Conservation (phyloP, 371 early-diverging fungal species). For the Mucor saturninus region DNA sequence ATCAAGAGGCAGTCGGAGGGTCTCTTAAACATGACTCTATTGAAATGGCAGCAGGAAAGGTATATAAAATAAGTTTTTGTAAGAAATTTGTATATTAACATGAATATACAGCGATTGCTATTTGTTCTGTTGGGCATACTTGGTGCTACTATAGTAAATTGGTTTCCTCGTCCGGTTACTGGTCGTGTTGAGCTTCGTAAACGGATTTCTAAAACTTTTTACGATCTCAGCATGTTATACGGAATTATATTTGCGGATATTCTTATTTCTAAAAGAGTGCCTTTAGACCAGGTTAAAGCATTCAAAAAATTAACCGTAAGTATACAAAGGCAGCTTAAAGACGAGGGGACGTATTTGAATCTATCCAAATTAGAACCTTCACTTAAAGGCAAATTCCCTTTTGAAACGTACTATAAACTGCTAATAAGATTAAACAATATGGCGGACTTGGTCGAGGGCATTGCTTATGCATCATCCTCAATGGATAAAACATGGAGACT, state of each 20-base stretch:
- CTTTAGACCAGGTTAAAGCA: constrained; percentile 27
- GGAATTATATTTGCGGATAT: constrained; percentile 32
- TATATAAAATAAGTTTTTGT: constrained; percentile 8
- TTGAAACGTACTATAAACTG: constrained; percentile 25
- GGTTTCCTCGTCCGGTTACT: constrained; percentile 39
- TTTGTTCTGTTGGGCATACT: constrained; percentile 41
- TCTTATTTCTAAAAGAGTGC: constrained; percentile 4
- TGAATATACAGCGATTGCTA: constrained; percentile 32
- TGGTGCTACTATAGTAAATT: constrained; percentile 32
- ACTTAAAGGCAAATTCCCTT: constrained; percentile 45
- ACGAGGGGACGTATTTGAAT: constrained; percentile 33
- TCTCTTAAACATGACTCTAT: constrained; percentile 20
- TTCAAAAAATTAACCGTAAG: constrained; percentile 34
- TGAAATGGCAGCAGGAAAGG: constrained; percentile 50
- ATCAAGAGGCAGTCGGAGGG: constrained; percentile 24
- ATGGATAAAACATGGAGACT: constrained; percentile 28
- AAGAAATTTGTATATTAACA: neutral
- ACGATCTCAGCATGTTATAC: constrained; percentile 43
- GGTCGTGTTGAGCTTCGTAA: constrained; percentile 51
- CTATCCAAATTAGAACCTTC: constrained; percentile 44
- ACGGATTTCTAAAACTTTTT: constrained; percentile 39
- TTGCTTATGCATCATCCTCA: constrained; percentile 30
- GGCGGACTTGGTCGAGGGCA: constrained; percentile 41
- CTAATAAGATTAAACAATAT: constrained; percentile 44
- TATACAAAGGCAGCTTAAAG: constrained; percentile 44